Base-by-base conservation (phyloP, 345 rosid species). In the Populus davidiana region DNA sequence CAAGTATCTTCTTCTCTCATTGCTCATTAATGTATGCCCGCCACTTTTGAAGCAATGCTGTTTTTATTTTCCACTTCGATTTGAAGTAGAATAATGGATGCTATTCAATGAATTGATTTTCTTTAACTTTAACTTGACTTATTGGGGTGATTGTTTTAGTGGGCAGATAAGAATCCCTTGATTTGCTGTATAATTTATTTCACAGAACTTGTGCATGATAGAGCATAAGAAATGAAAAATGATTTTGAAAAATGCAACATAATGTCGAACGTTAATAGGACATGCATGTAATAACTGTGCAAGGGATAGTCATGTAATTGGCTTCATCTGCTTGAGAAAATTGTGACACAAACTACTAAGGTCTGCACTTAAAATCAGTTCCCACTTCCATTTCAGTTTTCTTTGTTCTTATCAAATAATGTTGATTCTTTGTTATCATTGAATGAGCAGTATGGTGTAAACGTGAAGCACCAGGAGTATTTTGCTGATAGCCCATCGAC, bases 391-490 rank as follows among this genome's bases (percentile, higher is more conserved):
- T 5, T 47, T 12, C 52, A 47, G 17, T 47, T 47, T 4, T 16
- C 18, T 13, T 47, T 27, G 27, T 27, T 13, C 52, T 4, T 47
- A 47, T 47, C 52, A 14, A 47, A 47, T 47, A 16, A 47, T 14
- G 20, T 3, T 47, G 52, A 14, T 47, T 47, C 20, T 35, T 38
- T 74, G 47, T 33, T 81, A n/a, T 63, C 4, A 43, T 76, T 68
- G 71, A 64, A 79, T 80, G 79, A 35, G 71, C 96, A 93, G 99
- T 83, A 87, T 66, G 96, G 97, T 4, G 98, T 93, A 75, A 91
- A 92, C 43, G 92, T 95, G 87, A 96, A 92, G 89, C 97, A 92
- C 75, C 98, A 93, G 52, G 98, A 93, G 84, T 93, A 91, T 75
- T 93, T 91, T 83, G 98, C 93, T 21, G 98, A 92, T 80, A 94